phyloP scores from a whole-genome alignment of 2,329 filamentous ascomycete species.

The Fusarium euwallaceae region DNA sequence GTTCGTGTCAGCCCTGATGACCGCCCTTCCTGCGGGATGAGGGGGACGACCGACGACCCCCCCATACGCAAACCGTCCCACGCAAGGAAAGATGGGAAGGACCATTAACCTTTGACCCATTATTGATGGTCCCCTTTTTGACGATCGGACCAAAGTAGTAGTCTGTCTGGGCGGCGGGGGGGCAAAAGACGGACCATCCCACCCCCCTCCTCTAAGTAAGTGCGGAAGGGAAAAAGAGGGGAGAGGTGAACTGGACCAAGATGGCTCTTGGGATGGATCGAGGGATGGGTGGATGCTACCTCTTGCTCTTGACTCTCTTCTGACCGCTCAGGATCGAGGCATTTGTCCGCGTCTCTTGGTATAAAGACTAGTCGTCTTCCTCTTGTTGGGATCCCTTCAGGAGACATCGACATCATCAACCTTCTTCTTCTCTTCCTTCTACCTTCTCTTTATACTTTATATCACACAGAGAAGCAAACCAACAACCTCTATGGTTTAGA shows the following conservation, averaged over 20 bases:
- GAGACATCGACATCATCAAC: background rate
- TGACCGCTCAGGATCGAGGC: constrained; percentile 5
- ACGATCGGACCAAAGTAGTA: background rate
- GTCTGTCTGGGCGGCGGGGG: background rate
- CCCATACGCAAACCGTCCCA: background rate
- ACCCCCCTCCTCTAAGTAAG: background rate
- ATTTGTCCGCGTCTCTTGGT: background rate
- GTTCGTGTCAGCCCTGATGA: constrained; percentile 10
- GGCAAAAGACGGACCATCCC: background rate
- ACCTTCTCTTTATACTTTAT: background rate
- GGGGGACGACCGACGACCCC: background rate
- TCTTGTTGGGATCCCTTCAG: background rate
- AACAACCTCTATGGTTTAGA: background rate
- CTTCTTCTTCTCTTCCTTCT: background rate
- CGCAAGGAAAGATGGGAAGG: background rate
- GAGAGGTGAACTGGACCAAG: background rate
- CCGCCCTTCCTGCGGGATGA: background rate
- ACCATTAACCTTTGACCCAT: constrained; percentile 1
- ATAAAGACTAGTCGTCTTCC: constrained; percentile 14
- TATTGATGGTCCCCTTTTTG: background rate
- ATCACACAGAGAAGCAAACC: background rate
- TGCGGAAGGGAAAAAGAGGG: background rate
- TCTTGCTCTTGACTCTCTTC: background rate
- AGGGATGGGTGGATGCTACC: background rate
- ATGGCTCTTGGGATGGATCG: constrained; percentile 4